A percentile compares a stretch with the other conserved stretches of the same genome.
phyloP scores from a whole-genome alignment of 108 stramenopile species.

The Skeletonema potamos region DNA sequence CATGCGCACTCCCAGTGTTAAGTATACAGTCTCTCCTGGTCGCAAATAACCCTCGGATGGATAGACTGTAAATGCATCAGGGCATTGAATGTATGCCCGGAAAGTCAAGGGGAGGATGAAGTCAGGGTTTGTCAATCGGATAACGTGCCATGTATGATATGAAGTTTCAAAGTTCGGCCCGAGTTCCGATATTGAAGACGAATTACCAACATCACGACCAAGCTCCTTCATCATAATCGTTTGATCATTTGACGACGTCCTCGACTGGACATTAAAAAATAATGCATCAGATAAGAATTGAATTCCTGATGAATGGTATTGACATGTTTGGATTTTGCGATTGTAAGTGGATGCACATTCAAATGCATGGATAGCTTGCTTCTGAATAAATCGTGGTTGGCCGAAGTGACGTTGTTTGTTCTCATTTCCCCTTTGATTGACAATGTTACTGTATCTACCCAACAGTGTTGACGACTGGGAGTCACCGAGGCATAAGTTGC shows the following conservation, averaged over 20 bases:
- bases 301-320: slow-evolving; percentile 49
- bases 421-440: neutral
- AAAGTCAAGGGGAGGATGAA: slow-evolving; percentile 54
- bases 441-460: slow-evolving; percentile 22
- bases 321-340: slow-evolving; percentile 44
- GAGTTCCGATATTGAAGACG: neutral
- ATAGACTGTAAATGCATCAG: slow-evolving; percentile 66
- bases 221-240: slow-evolving; percentile 4
- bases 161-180: slow-evolving; percentile 41
- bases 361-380: slow-evolving; percentile 50
- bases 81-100: slow-evolving; percentile 56
- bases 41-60: slow-evolving; percentile 65
- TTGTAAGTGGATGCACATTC: slow-evolving; percentile 54
- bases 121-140: slow-evolving; percentile 66
- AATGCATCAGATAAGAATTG: slow-evolving; percentile 61
- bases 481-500: slow-evolving; percentile 11
- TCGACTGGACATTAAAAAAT: slow-evolving; percentile 67
- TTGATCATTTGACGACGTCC: neutral
- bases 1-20: slow-evolving; percentile 56
- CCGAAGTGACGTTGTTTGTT: neutral
- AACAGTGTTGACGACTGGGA: slow-evolving; percentile 4
- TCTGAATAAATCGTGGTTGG: slow-evolving; percentile 16
- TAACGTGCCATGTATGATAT: slow-evolving; percentile 66
- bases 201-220: slow-evolving; percentile 5
- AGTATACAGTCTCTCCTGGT: slow-evolving; percentile 57